Evolutionary conservation across 768 basidiomycete species (phyloP), one percentile per base, ranked within the genome.

Genomic region (Trametes coccinea): DNA sequence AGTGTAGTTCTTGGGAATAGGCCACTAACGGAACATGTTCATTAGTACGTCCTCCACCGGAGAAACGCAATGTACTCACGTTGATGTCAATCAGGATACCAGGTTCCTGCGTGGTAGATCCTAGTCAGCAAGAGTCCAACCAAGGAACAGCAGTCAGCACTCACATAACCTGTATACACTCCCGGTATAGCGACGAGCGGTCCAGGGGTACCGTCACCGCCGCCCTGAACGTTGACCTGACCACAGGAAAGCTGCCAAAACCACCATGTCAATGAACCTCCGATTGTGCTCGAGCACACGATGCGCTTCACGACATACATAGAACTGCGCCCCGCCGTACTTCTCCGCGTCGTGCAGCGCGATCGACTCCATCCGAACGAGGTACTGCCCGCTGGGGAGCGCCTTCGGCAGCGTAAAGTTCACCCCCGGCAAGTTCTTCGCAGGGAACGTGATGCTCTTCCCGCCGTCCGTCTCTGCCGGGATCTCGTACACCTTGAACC

Each of bases 401-500:
- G 39, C 63, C 39, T 50, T 52, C 8, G 75, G 75, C 53, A 76
- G 59, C 3, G 70, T 70, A 63, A 75, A 74, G 41, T 67, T 73
- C 60, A 73, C 66, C 22, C 60, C 52, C 48, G 67, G 50, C 16
- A 64, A 53, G 51, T 59, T 70, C 66, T 55, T 0, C 44, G 53
- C 53, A 14, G 57, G 48, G 39, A 22, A 63, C 16, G 52, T 29
- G 47, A 47, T 63, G 53, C 53, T 55, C 30, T 52, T 31, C 41
- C 71, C 61, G 62, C 69, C 62, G 53, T 68, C 61, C 50, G 64
- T 72, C 27, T 60, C 57, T 5, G 72, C 68, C 2, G 63, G 30
- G 53, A 70, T 53, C 65, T 80, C 74, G 74, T 76, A 79, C 50
- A 79, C 74, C 72, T 80, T 79, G 72, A 79, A 79, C 75, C 78